A percentile compares a stretch with the other conserved stretches of the same genome.
These are phyloP conservation scores for Pythium myriotylum DNA, from an alignment of 352 stramenopile genomes.

Conservation along the genomic window DNA sequence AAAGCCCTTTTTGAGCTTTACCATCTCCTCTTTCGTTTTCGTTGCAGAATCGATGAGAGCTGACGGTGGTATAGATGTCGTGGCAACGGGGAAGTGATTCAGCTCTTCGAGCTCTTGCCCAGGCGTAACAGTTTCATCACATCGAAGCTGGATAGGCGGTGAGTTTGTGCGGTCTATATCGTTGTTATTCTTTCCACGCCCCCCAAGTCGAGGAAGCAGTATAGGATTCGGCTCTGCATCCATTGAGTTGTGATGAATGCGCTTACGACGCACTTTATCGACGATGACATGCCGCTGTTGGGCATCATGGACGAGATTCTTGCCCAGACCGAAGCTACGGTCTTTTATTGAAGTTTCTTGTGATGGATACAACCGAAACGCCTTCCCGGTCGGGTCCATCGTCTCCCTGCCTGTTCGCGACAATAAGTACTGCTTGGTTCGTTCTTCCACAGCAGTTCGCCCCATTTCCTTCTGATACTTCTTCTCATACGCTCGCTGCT, in stretches of 20 bases:
- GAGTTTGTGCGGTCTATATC: slow-evolving; percentile 4
- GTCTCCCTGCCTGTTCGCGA: slow-evolving; percentile 58
- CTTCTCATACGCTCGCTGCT: slow-evolving; percentile 51
- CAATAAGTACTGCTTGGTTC: slow-evolving; percentile 58
- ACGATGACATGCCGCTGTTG: slow-evolving; percentile 25
- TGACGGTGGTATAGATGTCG: slow-evolving; percentile 13
- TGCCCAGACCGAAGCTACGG: slow-evolving; percentile 67
- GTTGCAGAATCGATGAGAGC: not conserved
- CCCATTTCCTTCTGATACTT: slow-evolving; percentile 83
- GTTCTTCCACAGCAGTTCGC: slow-evolving; percentile 45
- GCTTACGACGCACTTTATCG: slow-evolving; percentile 25
- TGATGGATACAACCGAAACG: slow-evolving; percentile 64
- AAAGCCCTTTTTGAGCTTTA: slow-evolving; percentile 36
- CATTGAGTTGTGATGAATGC: slow-evolving; percentile 7
- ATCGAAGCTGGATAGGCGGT: not conserved
- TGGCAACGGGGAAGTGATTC: slow-evolving; percentile 14
- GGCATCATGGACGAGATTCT: slow-evolving; percentile 41
- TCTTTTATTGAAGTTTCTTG: slow-evolving; percentile 78
- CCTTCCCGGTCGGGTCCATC: slow-evolving; percentile 63
- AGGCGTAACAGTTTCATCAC: slow-evolving; percentile 6
- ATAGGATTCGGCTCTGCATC: slow-evolving; percentile 9
- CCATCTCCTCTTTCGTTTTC: not conserved
- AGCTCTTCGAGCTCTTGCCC: slow-evolving; percentile 31
- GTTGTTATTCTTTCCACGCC: slow-evolving; percentile 25
- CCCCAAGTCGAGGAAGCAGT: slow-evolving; percentile 19